phyloP scores from a whole-genome alignment of 2,329 filamentous ascomycete species.

The Tolypocladium inflatum region DNA sequence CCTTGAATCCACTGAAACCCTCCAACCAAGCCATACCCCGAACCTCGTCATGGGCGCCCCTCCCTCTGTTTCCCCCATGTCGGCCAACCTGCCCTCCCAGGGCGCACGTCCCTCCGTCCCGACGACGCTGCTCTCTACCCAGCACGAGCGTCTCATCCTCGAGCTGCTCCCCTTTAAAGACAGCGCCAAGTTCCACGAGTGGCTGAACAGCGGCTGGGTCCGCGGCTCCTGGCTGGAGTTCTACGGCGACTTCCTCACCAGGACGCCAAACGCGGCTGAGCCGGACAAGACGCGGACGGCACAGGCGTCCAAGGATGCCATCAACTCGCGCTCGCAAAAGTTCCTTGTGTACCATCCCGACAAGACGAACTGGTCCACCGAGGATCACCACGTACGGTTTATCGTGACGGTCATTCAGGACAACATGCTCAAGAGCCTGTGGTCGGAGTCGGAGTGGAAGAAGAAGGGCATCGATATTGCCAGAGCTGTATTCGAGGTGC shows the following conservation, averaged over 20 bases:
- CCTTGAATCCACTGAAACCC: not conserved
- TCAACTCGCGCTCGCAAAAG: conserved; percentile 16
- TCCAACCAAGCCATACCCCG: not conserved
- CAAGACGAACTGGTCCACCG: conserved; percentile 23
- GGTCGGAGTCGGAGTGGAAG: conserved; percentile 17
- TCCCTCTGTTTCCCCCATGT: not conserved
- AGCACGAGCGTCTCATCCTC: conserved; percentile 28
- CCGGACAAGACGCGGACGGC: conserved; percentile 22
- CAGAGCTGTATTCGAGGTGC: conserved; percentile 26
- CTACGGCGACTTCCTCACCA: conserved; percentile 18
- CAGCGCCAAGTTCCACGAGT: conserved; percentile 21
- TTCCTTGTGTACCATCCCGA: conserved; percentile 26
- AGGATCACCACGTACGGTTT: conserved; percentile 30
- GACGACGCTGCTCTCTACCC: conserved; percentile 10
- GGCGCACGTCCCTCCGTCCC: not conserved
- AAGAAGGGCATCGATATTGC: conserved; percentile 19
- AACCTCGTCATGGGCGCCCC: not conserved
- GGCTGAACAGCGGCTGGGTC: conserved; percentile 21
- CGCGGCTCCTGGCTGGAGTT: conserved; percentile 28
- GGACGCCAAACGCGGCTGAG: conserved; percentile 11
- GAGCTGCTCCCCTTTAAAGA: conserved; percentile 28
- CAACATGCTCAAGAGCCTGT: conserved; percentile 22
- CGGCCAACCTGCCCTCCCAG: not conserved
- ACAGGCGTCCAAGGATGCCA: conserved; percentile 19
- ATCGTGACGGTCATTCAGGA: conserved; percentile 24